Percentiles rank a stretch among this genome's conserved stretches.
These are phyloP conservation scores for Salix dunnii DNA, from an alignment of 345 rosid species.

Conservation along the genomic window DNA sequence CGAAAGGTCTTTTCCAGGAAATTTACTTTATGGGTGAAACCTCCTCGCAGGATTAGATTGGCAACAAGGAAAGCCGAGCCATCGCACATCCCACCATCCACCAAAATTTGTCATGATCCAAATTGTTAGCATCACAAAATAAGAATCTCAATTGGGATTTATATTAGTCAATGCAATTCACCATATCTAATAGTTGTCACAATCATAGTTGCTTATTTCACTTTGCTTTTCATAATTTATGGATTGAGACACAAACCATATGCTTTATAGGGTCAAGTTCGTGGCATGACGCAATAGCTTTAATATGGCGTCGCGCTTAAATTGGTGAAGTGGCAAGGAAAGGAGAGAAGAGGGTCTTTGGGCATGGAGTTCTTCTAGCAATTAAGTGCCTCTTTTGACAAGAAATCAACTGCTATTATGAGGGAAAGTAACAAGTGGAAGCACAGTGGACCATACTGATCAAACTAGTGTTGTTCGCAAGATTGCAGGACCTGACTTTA, in stretches of 20 bases:
- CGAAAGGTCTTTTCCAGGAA: neutral
- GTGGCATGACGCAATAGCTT: neutral
- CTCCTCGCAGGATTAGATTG: no score
- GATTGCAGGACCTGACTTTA: neutral
- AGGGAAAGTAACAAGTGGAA: neutral
- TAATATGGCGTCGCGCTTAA: neutral
- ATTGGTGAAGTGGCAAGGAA: neutral
- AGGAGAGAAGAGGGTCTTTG: neutral
- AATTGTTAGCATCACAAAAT: neutral
- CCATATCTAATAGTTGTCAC: neutral
- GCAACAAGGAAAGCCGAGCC: neutral
- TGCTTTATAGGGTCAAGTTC: neutral
- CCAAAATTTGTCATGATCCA: neutral
- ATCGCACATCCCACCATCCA: neutral
- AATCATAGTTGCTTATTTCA: neutral
- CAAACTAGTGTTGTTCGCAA: neutral
- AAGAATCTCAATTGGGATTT: neutral
- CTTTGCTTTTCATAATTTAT: constrained; percentile 1
- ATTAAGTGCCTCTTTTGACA: constrained; percentile 10
- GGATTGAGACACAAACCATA: neutral
- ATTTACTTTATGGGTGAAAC: neutral
- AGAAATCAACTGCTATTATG: neutral
- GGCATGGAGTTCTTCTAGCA: neutral
- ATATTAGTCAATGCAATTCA: neutral
- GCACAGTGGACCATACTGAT: neutral